phyloP scores from a whole-genome alignment of 306 rosid species.

The Vicia sativa region DNA sequence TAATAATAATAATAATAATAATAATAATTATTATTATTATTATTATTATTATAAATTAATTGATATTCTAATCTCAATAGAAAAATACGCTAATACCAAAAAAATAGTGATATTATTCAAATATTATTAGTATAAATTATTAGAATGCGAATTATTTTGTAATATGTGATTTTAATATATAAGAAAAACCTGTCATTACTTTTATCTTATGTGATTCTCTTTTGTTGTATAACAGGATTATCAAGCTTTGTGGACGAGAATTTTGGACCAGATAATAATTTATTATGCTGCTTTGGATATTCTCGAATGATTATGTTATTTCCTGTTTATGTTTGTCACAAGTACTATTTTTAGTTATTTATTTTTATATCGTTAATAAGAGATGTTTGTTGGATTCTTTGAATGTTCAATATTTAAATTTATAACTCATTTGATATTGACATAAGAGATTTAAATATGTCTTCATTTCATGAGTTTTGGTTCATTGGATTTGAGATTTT shows the following conservation, averaged over 20 bases:
- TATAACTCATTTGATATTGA: neutral
- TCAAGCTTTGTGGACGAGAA: constrained; percentile 15
- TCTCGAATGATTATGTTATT: neutral
- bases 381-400: neutral
- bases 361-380: neutral
- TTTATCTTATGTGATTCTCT: neutral
- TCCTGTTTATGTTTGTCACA: neutral
- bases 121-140: too few relatives aligned
- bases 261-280: constrained; percentile 1
- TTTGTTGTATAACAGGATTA: constrained; percentile 34
- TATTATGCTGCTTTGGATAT: neutral
- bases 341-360: neutral
- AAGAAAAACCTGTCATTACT: neutral
- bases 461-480: too few relatives aligned
- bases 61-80: too few relatives aligned
- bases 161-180: too few relatives aligned
- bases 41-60: too few relatives aligned
- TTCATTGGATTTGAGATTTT: too few relatives aligned
- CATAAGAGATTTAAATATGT: neutral
- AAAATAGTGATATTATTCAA: neutral
- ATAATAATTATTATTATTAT: too few relatives aligned
- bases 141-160: too few relatives aligned
- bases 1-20: too few relatives aligned
- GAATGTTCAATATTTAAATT: neutral
- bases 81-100: neutral